Evolutionary conservation across 208 protist species (phyloP).

Genomic region (Trichomonas gallinae): DNA sequence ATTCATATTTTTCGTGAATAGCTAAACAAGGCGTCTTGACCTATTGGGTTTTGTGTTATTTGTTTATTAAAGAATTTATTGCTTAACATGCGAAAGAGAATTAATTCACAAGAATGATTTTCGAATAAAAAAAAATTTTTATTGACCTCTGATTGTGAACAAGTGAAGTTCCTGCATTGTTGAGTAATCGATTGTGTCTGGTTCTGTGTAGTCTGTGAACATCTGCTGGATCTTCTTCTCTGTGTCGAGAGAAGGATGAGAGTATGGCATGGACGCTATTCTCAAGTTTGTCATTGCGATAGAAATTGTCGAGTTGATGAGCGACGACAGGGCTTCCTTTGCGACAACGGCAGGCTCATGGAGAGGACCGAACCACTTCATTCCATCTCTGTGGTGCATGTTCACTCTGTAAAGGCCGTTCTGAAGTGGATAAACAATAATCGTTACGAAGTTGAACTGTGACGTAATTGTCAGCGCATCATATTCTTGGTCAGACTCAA

Average conservation of each 20-base stretch:
- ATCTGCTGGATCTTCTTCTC: neutral
- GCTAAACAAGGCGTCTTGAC: no score
- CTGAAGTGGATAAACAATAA: conserved; percentile 57
- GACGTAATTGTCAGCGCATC: conserved; percentile 49
- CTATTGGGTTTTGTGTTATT: no score
- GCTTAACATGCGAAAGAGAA: no score
- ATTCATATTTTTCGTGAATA: no score
- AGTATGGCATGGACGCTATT: neutral
- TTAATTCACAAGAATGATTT: no score
- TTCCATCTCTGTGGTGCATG: conserved; percentile 40
- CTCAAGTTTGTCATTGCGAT: neutral
- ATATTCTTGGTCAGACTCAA: conserved; percentile 52
- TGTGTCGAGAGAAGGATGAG: neutral
- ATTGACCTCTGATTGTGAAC: no score
- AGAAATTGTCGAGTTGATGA: neutral
- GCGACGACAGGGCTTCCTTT: neutral
- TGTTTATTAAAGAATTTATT: no score
- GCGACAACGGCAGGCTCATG: neutral
- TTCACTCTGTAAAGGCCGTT: conserved; percentile 51
- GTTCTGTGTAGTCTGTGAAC: neutral
- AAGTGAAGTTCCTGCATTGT: neutral
- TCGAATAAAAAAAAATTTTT: no score
- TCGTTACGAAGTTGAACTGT: conserved; percentile 62
- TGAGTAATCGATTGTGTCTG: neutral
- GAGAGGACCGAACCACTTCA: conserved; percentile 49